Base-by-base conservation (phyloP, 768 basidiomycete genomes). In the Boletus speciosus region DNA sequence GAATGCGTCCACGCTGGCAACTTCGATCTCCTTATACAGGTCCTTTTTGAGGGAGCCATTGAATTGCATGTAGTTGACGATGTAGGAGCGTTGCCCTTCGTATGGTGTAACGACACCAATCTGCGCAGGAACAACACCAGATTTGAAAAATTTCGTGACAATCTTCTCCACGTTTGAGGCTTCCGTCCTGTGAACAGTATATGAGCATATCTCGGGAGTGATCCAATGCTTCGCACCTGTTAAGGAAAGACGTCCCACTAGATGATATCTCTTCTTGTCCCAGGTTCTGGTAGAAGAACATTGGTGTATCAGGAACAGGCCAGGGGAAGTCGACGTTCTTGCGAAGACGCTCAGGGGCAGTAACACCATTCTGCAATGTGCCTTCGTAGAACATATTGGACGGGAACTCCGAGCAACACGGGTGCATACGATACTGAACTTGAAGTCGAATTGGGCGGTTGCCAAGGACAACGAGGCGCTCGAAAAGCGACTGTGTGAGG, bases 321-420 rank as follows among this genome's bases (percentile, higher is more conserved):
- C 97, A 98, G 0, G 97, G 97, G 74, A 98, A 99, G 70, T 98
- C 97, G 39, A 98, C 95, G 61, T 98, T 96, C 81, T 96, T 98
- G 74, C 95, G 81, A 58, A 99, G 76, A 38, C 97, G 84, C 70
- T 99, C 97, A 5, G 97, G 97, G 15, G 97, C 97, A 11, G 97
- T 99, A 50, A 99, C 97, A 69, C 97, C 97, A 68, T 99, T 99
- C 74, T 99, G 97, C 27, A 99, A 73, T 0, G 96, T 96, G 23
- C 97, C 97, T 69, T 99, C 97, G 71, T 99, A 99, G 77, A 99
- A 98, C 97, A 99, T 99, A 73, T 99, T 99, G 55, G 93, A 96
- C 3, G 97, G 96, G 77, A 99, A 99, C 73, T 98, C 95, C 41
- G 97, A 98, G 49, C 98, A 78, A 71, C 96, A 98, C 8, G 97